phyloP scores from a whole-genome alignment of 345 rosid species.

The Lumnitzera racemosa region DNA sequence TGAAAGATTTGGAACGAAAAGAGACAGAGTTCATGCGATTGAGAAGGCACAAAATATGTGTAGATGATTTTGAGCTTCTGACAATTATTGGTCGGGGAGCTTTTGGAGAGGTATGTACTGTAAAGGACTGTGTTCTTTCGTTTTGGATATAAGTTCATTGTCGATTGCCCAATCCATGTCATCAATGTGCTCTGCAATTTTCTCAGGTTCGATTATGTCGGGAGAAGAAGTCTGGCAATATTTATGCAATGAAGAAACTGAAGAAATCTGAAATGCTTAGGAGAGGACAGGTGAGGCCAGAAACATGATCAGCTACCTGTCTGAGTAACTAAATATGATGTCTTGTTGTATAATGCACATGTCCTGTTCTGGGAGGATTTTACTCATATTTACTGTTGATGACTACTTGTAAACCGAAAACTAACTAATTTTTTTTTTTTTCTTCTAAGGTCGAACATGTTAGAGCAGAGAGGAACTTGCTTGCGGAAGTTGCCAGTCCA shows the following conservation, averaged over 20 bases:
- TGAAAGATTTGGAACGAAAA: slow-evolving; percentile 88
- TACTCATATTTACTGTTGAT: no score
- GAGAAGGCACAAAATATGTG: slow-evolving; percentile 86
- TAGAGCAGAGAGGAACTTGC: slow-evolving; percentile 93
- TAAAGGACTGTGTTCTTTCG: no score
- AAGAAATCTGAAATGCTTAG: slow-evolving; percentile 97
- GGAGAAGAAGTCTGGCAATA: slow-evolving; percentile 93
- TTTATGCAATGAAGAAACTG: slow-evolving; percentile 98
- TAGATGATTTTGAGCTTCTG: slow-evolving; percentile 87
- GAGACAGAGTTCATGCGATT: slow-evolving; percentile 96
- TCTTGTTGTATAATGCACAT: slow-evolving; percentile 2
- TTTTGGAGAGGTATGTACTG: slow-evolving; percentile 67
- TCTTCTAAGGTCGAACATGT: slow-evolving; percentile 84
- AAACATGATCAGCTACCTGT: slow-evolving; percentile 1
- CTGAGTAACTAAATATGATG: neutral
- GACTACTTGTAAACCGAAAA: no score
- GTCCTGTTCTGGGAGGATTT: no score
- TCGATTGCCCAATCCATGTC: no score
- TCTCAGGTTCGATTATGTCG: slow-evolving; percentile 78
- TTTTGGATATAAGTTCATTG: no score
- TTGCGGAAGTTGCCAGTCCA: slow-evolving; percentile 97
- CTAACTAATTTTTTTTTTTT: no score
- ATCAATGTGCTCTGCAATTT: slow-evolving; percentile 3
- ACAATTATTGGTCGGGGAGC: slow-evolving; percentile 93
- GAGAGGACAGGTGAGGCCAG: slow-evolving; percentile 76